These are phyloP conservation scores for Penicillium griseofulvum DNA, from an alignment of 2,329 filamentous ascomycete species.

Conservation along the genomic window DNA sequence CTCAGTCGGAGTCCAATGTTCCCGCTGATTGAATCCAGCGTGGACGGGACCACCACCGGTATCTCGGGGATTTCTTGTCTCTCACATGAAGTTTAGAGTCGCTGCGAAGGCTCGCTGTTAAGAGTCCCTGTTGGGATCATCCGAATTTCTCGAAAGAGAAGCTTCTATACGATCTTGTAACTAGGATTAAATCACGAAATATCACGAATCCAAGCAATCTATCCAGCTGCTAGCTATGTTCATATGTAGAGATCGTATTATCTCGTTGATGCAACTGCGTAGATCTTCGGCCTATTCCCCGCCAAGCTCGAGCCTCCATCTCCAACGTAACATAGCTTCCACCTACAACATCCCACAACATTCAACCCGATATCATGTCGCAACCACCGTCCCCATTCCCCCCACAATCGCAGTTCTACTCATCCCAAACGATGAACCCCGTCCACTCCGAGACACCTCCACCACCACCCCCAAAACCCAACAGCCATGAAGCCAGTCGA, in stretches of 20 bases:
- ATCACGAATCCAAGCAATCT: not conserved
- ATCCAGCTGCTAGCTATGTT: not conserved
- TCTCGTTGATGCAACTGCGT: not conserved
- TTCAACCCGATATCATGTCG: slow-evolving; percentile 23
- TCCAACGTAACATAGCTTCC: slow-evolving; percentile 4
- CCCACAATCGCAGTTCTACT: slow-evolving; percentile 25
- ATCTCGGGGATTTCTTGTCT: not conserved
- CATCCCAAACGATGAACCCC: slow-evolving; percentile 41
- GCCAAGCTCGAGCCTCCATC: slow-evolving; percentile 15
- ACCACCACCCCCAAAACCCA: slow-evolving; percentile 69
- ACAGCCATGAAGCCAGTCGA: slow-evolving; percentile 66
- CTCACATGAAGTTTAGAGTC: not conserved
- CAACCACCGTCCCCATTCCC: slow-evolving; percentile 26
- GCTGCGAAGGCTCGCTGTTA: not conserved
- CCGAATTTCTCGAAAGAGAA: not conserved
- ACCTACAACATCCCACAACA: slow-evolving; percentile 9
- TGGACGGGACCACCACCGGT: not conserved
- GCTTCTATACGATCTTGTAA: not conserved
- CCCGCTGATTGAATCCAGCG: not conserved
- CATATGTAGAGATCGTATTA: not conserved
- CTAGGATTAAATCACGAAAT: slow-evolving; percentile 3
- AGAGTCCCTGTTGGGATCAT: not conserved
- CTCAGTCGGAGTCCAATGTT: not conserved
- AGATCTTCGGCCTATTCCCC: not conserved
- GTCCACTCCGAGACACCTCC: slow-evolving; percentile 60